Evolutionary conservation across 2,329 filamentous ascomycete genomes (phyloP).

Genomic region (Botrytis sinoallii): DNA sequence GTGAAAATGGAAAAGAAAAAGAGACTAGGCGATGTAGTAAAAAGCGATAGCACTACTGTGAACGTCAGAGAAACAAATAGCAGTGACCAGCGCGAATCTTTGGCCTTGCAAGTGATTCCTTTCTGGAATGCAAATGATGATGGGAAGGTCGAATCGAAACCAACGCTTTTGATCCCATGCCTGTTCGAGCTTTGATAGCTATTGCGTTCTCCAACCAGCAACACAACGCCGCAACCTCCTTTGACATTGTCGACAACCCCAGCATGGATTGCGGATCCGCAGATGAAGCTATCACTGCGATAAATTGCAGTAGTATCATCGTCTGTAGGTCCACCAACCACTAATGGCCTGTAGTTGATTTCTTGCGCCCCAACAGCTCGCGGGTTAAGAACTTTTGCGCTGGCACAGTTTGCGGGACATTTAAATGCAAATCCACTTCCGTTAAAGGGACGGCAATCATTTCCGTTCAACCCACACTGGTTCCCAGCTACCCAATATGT

Average conservation of each 20-base stretch:
- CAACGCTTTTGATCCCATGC: constrained; percentile 73
- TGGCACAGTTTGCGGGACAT: constrained; percentile 70
- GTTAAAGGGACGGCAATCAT: constrained; percentile 71
- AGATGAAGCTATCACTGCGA: constrained; percentile 86
- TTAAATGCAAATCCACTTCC: constrained; percentile 69
- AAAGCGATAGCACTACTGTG: constrained; percentile 73
- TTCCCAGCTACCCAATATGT: constrained; percentile 72
- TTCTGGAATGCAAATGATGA: constrained; percentile 75
- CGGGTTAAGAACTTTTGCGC: constrained; percentile 64
- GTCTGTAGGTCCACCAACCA: constrained; percentile 62
- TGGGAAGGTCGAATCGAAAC: constrained; percentile 86
- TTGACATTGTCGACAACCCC: constrained; percentile 68
- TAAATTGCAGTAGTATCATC: constrained; percentile 57
- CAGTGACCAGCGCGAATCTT: constrained; percentile 80
- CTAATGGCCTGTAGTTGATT: constrained; percentile 60
- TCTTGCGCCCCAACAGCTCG: constrained; percentile 71
- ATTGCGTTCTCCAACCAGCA: constrained; percentile 65
- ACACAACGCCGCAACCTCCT: constrained; percentile 80
- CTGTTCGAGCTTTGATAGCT: constrained; percentile 61
- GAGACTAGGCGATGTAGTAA: constrained; percentile 71
- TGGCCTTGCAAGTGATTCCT: constrained; percentile 63
- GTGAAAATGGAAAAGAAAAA: constrained; percentile 85
- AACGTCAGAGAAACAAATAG: constrained; percentile 79
- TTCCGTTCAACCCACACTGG: constrained; percentile 70
- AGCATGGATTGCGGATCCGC: constrained; percentile 78